A percentile compares a stretch with the other conserved stretches of the same genome.
phyloP scores from a whole-genome alignment of 164 flowering plant genomes.

The Aristolochia californica region DNA sequence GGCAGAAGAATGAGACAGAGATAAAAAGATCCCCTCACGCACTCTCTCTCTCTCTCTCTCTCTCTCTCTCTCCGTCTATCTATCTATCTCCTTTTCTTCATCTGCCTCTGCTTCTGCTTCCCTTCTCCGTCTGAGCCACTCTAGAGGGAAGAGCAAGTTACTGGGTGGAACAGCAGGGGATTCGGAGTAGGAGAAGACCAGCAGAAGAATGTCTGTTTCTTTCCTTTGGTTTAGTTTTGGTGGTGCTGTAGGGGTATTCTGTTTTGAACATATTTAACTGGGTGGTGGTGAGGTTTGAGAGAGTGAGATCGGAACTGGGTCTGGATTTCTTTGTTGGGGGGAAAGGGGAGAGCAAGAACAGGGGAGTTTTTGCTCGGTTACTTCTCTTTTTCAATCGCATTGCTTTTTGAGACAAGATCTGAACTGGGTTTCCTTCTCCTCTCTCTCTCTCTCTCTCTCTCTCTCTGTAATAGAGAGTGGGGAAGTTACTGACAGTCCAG shows the following conservation, averaged over 20 bases:
- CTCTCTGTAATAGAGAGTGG: slow-evolving; percentile 8
- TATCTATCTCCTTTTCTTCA: background rate
- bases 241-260: no score
- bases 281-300: background rate
- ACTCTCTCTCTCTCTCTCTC: background rate
- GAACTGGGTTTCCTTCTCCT: slow-evolving; percentile 9
- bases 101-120: slow-evolving; percentile 2
- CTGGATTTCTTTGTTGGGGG: background rate
- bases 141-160: no score
- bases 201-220: no score
- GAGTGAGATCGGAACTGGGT: slow-evolving; percentile 4
- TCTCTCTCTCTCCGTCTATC: background rate
- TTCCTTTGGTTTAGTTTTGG: background rate
- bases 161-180: no score
- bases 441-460: background rate
- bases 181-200: no score
- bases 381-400: slow-evolving; percentile 1
- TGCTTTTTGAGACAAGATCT: slow-evolving; percentile 13
- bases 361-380: background rate
- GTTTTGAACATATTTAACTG: no score
- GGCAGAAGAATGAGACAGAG: no score
- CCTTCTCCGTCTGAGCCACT: background rate
- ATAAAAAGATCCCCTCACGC: background rate
- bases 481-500: slow-evolving; percentile 26
- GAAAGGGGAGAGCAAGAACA: background rate